Evolutionary conservation across 164 flowering plant genomes (phyloP).

Genomic region (Chimonanthus praecox): DNA sequence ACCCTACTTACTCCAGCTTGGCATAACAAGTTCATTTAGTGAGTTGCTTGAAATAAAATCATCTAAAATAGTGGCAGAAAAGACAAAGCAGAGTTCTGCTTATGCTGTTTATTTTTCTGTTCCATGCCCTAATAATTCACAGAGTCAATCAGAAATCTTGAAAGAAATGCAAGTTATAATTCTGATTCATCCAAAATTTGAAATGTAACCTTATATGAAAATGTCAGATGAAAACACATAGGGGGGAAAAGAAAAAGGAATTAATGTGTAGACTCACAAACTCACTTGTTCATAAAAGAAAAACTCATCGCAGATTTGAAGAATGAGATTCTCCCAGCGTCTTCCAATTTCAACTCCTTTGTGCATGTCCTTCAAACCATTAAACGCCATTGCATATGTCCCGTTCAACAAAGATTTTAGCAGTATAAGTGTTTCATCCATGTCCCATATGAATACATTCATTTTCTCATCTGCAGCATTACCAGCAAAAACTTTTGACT

Average conservation of each 20-base stretch:
- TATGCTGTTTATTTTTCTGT: neutral
- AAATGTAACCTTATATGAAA: neutral
- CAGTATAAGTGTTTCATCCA: constrained; percentile 95
- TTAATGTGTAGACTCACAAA: neutral
- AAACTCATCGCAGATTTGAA: constrained; percentile 56
- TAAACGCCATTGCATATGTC: constrained; percentile 62
- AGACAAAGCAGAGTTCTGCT: neutral
- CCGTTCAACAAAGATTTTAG: constrained; percentile 82
- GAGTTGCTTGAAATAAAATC: neutral
- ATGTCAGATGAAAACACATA: neutral
- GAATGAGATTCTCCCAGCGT: constrained; percentile 78
- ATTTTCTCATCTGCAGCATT: constrained; percentile 26
- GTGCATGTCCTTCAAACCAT: constrained; percentile 66
- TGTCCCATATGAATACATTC: constrained; percentile 77
- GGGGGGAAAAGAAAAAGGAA: neutral
- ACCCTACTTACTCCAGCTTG: neutral
- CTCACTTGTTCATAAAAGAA: constrained; percentile 89
- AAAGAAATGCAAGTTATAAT: too few relatives aligned
- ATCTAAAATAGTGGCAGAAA: neutral
- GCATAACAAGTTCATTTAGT: neutral
- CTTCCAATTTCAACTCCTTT: constrained; percentile 74
- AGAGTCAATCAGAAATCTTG: neutral
- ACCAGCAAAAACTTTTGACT: constrained; percentile 9
- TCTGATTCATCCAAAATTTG: neutral
- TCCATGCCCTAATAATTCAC: neutral